Evolutionary conservation across 2,329 filamentous ascomycete genomes (phyloP).

Genomic region (Penicillium sp.): DNA sequence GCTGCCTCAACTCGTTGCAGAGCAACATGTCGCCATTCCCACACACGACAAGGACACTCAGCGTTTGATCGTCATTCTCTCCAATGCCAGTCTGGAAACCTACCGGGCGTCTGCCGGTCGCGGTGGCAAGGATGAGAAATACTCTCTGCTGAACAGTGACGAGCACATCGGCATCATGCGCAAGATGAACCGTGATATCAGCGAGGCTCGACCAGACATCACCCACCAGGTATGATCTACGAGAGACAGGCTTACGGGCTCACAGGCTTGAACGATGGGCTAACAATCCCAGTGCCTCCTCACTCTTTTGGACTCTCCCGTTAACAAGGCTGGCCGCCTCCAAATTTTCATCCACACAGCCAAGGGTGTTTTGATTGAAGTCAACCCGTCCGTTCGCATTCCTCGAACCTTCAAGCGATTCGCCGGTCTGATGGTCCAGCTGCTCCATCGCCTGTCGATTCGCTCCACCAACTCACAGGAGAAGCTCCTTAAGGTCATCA

Average conservation of each 20-base stretch:
- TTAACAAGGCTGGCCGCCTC: conserved; percentile 96
- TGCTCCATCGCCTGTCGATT: conserved; percentile 92
- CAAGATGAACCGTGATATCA: conserved; percentile 99
- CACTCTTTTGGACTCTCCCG: conserved; percentile 92
- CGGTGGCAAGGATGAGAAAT: conserved; percentile 79
- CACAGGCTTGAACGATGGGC: neutral
- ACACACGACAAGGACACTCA: conserved; percentile 85
- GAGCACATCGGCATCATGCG: conserved; percentile 99
- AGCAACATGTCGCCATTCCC: conserved; percentile 83
- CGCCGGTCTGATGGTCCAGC: conserved; percentile 96
- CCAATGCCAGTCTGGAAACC: conserved; percentile 95
- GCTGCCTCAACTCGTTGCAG: conserved; percentile 86
- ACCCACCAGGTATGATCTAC: conserved; percentile 80
- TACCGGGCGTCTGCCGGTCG: conserved; percentile 80
- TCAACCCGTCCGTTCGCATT: conserved; percentile 96
- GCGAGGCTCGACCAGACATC: conserved; percentile 94
- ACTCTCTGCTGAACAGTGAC: conserved; percentile 95
- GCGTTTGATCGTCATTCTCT: conserved; percentile 90
- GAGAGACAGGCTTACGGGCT: neutral
- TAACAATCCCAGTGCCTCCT: conserved; percentile 72
- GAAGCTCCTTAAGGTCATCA: conserved; percentile 95
- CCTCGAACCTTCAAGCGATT: conserved; percentile 99
- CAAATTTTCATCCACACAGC: conserved; percentile 99
- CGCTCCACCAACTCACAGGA: conserved; percentile 95
- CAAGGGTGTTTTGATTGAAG: conserved; percentile 95